Conservation (phyloP, 179 eudicot species). For the Spergularia azorica region DNA sequence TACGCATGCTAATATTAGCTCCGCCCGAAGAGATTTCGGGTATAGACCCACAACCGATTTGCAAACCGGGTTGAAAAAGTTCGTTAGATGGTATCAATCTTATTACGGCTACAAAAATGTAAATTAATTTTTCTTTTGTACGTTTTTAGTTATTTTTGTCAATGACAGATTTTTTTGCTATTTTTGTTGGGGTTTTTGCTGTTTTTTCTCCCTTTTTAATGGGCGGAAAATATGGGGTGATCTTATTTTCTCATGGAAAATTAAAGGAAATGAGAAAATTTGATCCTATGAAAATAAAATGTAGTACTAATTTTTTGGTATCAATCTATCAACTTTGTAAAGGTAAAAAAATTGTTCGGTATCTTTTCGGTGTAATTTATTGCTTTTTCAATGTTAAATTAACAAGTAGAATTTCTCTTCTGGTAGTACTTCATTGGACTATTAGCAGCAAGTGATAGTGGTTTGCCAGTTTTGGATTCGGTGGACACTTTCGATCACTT, state of each 20-base stretch:
- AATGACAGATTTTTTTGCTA: slow-evolving; percentile 14
- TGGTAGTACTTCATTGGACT: no score
- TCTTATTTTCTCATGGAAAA: background rate
- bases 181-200: slow-evolving; percentile 15
- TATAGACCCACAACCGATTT: slow-evolving; percentile 43
- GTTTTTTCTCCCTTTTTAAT: background rate
- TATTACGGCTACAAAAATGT: slow-evolving; percentile 47
- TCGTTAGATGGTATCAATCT: slow-evolving; percentile 41
- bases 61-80: slow-evolving; percentile 46
- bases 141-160: slow-evolving; percentile 7
- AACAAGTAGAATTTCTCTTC: background rate
- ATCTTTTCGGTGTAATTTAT: background rate
- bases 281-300: background rate
- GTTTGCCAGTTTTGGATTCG: no score
- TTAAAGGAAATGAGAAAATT: background rate
- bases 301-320: slow-evolving; percentile 6
- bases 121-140: slow-evolving; percentile 27
- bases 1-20: slow-evolving; percentile 41
- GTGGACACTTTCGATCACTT: no score
- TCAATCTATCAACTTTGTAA: slow-evolving; percentile 17
- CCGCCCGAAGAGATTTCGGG: slow-evolving; percentile 42
- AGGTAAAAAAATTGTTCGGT: slow-evolving; percentile 1
- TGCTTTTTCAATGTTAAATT: background rate
- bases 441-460: no score
- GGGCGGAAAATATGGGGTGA: background rate